These are phyloP conservation scores for Paecilomyces niveus DNA, from an alignment of 2,329 filamentous ascomycete species.

Conservation along the genomic window DNA sequence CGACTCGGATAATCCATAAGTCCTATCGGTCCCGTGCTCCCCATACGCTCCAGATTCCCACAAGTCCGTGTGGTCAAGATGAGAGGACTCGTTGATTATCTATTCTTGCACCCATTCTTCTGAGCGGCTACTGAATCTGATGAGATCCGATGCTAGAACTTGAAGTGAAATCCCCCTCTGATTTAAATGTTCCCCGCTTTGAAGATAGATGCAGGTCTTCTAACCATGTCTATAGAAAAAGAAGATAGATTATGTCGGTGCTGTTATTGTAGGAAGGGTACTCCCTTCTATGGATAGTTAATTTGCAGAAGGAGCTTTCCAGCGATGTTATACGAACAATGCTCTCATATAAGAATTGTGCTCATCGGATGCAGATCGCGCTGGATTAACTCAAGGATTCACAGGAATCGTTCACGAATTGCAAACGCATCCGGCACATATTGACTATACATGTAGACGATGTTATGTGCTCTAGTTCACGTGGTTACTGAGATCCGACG, in stretches of 20 bases:
- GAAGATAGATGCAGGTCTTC: background rate
- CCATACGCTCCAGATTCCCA: too few species aligned
- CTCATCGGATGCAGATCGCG: too few species aligned
- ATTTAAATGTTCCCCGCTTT: background rate
- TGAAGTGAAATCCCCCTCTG: background rate
- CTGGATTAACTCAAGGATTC: too few species aligned
- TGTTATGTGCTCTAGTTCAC: too few species aligned
- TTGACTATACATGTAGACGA: too few species aligned
- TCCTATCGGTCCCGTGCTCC: constrained; percentile 27
- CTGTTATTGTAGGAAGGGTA: background rate
- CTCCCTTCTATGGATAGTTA: background rate
- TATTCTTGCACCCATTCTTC: too few species aligned
- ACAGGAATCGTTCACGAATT: too few species aligned
- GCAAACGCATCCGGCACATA: too few species aligned
- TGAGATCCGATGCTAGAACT: background rate
- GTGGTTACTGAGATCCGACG: too few species aligned
- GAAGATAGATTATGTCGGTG: background rate
- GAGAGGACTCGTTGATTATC: too few species aligned
- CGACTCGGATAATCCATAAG: constrained; percentile 42
- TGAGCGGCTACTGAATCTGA: background rate
- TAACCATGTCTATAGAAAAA: background rate
- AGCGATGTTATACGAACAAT: background rate
- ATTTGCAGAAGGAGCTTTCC: background rate
- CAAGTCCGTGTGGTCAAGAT: too few species aligned
- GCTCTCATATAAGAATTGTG: too few species aligned